Conservation (phyloP, 306 rosid species). For the Prunus salicina region DNA sequence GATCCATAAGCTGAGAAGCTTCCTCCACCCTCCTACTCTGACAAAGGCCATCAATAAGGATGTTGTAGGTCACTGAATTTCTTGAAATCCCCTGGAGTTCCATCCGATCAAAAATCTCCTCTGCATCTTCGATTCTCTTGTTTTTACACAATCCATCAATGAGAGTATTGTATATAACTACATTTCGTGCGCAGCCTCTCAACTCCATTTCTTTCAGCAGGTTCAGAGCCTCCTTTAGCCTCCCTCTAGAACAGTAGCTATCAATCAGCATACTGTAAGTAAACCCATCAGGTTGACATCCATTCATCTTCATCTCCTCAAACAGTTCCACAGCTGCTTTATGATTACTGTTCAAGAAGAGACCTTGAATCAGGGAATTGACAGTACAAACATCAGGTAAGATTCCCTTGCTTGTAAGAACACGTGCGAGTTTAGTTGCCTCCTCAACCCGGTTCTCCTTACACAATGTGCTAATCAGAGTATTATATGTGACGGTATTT, state of each 20-base stretch:
- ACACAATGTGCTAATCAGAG: conserved; percentile 64
- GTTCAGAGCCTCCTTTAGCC: conserved; percentile 54
- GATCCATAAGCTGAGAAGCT: conserved; percentile 91
- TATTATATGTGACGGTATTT: conserved; percentile 71
- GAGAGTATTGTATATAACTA: conserved; percentile 70
- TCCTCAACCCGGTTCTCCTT: conserved; percentile 75
- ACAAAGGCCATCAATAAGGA: conserved; percentile 83
- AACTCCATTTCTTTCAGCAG: conserved; percentile 78
- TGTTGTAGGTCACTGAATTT: conserved; percentile 75
- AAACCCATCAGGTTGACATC: conserved; percentile 74
- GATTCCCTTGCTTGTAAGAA: conserved; percentile 64
- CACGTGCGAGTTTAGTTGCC: conserved; percentile 62
- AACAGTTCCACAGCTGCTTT: conserved; percentile 68
- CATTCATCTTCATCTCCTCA: conserved; percentile 79
- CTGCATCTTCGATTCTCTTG: conserved; percentile 71
- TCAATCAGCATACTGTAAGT: conserved; percentile 79
- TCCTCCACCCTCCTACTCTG: conserved; percentile 71
- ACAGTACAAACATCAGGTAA: conserved; percentile 86
- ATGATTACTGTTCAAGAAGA: conserved; percentile 54
- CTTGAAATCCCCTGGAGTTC: conserved; percentile 87
- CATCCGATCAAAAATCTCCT: conserved; percentile 93
- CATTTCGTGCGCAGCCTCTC: conserved; percentile 75
- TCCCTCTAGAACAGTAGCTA: conserved; percentile 59
- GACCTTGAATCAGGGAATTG: conserved; percentile 81
- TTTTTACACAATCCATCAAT: conserved; percentile 84